phyloP scores from a whole-genome alignment of 306 rosid species.

The Begonia masoniana region DNA sequence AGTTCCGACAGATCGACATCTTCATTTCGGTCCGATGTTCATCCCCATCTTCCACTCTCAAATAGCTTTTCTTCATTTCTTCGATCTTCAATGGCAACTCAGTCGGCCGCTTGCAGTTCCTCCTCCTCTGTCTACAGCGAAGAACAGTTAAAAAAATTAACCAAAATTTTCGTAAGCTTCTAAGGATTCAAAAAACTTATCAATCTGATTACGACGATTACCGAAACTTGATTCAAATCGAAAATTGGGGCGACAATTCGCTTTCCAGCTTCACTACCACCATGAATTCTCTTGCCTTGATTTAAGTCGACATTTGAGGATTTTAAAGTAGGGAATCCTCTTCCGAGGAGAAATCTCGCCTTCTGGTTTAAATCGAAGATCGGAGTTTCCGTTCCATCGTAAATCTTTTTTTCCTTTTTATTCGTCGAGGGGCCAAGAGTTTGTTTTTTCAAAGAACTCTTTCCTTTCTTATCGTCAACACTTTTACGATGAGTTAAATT shows the following conservation, averaged over 20 bases:
- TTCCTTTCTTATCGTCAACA: conserved; percentile 20
- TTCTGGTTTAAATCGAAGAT: conserved; percentile 51
- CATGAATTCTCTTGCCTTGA: conserved; percentile 37
- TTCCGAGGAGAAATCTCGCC: conserved; percentile 25
- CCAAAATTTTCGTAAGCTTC: too few species aligned
- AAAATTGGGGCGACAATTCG: conserved; percentile 2
- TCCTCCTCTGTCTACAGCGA: conserved; percentile 68
- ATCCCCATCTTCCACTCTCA: conserved; percentile 26
- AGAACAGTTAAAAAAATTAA: not conserved
- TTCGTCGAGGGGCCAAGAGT: conserved; percentile 14
- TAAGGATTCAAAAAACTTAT: too few species aligned
- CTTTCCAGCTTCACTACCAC: conserved; percentile 38
- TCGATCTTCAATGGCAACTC: conserved; percentile 31
- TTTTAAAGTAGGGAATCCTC: conserved; percentile 26
- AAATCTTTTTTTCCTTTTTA: conserved; percentile 29
- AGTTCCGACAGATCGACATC: conserved; percentile 60
- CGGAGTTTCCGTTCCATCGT: conserved; percentile 25
- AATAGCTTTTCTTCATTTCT: conserved; percentile 50
- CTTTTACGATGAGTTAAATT: conserved; percentile 14
- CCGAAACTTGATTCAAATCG: conserved; percentile 92
- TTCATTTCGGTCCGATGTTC: conserved; percentile 54
- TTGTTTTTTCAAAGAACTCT: conserved; percentile 18
- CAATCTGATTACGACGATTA: conserved; percentile 8
- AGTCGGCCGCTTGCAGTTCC: conserved; percentile 38
- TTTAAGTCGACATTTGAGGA: conserved; percentile 31